Percentiles rank a stretch among this genome's conserved stretches.
These are phyloP conservation scores for Platanthera guangdongensis DNA, from an alignment of 106 monocot genomes.

Conservation along the genomic window DNA sequence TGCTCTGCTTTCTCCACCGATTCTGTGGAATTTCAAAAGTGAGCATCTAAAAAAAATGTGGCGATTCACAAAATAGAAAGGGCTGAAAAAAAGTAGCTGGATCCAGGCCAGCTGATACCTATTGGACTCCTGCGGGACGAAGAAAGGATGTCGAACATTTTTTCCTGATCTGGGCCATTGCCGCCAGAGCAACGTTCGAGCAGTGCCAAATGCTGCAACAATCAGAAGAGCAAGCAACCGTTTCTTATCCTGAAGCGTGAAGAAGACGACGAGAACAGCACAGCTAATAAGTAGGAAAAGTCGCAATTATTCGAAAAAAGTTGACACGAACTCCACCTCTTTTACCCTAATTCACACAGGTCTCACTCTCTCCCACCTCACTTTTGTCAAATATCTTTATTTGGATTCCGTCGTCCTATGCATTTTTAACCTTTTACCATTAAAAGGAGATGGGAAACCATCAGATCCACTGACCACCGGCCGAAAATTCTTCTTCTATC, in stretches of 20 bases:
- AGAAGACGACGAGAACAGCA: slow-evolving; percentile 1
- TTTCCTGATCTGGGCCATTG: slow-evolving; percentile 20
- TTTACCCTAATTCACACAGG: neutral
- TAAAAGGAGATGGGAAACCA: neutral
- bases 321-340: no score
- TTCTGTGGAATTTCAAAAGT: slow-evolving; percentile 3
- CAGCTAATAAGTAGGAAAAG: neutral
- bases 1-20: neutral
- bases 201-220: slow-evolving; percentile 24
- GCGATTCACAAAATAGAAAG: neutral
- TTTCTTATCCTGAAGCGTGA: slow-evolving; percentile 2
- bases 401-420: neutral
- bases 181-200: slow-evolving; percentile 6
- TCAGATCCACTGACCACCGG: neutral
- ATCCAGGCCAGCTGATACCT: neutral
- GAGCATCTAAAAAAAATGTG: neutral
- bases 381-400: neutral
- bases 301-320: neutral
- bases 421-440: neutral
- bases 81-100: neutral
- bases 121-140: slow-evolving; percentile 1
- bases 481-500: neutral
- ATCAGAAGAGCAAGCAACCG: neutral
- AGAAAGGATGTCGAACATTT: neutral
- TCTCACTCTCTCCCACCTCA: neutral